These are phyloP conservation scores for Patellifolia procumbens DNA, from an alignment of 179 eudicot species.

Conservation along the genomic window DNA sequence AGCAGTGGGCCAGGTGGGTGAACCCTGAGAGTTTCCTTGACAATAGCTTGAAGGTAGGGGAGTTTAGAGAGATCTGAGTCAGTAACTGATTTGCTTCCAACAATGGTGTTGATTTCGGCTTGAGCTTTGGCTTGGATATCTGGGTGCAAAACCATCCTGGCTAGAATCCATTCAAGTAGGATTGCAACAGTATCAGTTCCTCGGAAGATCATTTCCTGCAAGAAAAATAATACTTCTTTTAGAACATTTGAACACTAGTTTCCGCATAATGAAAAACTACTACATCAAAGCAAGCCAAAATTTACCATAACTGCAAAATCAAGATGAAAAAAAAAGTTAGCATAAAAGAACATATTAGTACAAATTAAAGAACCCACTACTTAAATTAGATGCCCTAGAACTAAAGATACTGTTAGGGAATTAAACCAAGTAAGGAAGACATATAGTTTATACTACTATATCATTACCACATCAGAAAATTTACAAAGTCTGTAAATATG, in stretches of 20 bases:
- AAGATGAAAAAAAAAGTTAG: background rate
- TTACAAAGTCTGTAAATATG: too few species aligned
- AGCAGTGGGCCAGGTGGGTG: slow-evolving; percentile 93
- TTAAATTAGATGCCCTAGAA: slow-evolving; percentile 24
- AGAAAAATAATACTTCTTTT: background rate
- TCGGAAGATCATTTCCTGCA: slow-evolving; percentile 82
- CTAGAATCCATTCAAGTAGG: slow-evolving; percentile 70
- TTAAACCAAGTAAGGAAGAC: too few species aligned
- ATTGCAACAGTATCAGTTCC: slow-evolving; percentile 94
- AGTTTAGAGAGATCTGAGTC: slow-evolving; percentile 65
- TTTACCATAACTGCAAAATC: background rate
- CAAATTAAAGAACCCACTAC: slow-evolving; percentile 18
- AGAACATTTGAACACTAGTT: background rate
- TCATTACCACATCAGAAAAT: too few species aligned
- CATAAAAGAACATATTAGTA: background rate
- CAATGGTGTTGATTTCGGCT: slow-evolving; percentile 49
- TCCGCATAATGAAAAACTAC: too few species aligned
- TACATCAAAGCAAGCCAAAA: background rate
- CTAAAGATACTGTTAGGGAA: too few species aligned
- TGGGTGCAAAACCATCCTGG: slow-evolving; percentile 81
- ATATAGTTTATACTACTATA: too few species aligned
- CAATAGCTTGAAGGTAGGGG: slow-evolving; percentile 63
- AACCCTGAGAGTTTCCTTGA: slow-evolving; percentile 72
- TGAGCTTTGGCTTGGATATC: slow-evolving; percentile 79
- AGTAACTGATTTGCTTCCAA: slow-evolving; percentile 38